Evolutionary conservation across 192 early-diverging fungal species (phyloP).

Genomic region (Coemansia aciculifera): DNA sequence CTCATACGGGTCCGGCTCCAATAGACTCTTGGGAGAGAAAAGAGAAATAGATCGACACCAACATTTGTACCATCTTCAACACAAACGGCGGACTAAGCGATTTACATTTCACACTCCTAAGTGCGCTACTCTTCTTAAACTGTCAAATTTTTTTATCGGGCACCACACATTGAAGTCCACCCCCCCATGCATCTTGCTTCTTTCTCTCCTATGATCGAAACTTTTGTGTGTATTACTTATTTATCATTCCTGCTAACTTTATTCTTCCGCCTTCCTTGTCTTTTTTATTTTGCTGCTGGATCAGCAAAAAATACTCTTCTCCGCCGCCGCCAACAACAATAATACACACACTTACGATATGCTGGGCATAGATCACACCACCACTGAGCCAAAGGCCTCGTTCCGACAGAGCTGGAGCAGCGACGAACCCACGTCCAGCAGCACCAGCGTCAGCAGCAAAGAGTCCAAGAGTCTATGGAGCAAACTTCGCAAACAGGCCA

Average conservation of each 20-base stretch:
- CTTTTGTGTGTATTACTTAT: conserved; percentile 7
- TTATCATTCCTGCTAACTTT: neutral
- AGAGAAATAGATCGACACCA: neutral
- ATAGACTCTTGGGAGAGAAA: neutral
- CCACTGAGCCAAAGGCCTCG: neutral
- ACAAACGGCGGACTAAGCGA: neutral
- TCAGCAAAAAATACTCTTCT: neutral
- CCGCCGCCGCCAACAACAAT: neutral
- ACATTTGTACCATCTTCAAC: neutral
- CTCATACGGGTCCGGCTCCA: neutral
- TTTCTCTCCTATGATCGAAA: neutral
- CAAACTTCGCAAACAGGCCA: conserved; percentile 44
- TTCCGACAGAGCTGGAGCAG: conserved; percentile 53
- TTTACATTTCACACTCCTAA: neutral
- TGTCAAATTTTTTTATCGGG: neutral
- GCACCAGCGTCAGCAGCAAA: conserved; percentile 37
- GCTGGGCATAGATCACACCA: conserved; percentile 8
- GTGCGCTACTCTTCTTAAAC: neutral
- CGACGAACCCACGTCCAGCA: conserved; percentile 45
- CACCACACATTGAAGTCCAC: neutral
- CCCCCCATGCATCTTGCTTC: neutral
- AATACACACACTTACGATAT: conserved; percentile 11
- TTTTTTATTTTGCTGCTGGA: conserved; percentile 8
- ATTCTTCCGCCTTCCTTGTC: neutral
- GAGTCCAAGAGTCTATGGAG: conserved; percentile 39